Evolutionary conservation across 148 eudicot species (phyloP), one percentile per base, ranked within the genome.

Genomic region (Beta vulgaris): DNA sequence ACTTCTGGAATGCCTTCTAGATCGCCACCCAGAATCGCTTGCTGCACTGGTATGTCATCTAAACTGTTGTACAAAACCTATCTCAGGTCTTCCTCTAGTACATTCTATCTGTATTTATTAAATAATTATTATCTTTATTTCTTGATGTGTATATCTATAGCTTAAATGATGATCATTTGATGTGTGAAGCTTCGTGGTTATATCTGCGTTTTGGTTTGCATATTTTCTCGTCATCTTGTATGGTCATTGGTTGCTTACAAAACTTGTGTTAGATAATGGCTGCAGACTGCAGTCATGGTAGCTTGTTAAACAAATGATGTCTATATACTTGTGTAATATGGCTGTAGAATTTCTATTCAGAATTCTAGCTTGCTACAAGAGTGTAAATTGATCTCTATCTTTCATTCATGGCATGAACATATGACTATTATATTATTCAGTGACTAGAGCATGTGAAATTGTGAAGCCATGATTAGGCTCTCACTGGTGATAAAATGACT

Each of bases 1-100:
- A 88, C 87, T 95, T 84, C 84, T 95, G 59, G 86, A 86, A 78
- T 88, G 89, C 85, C 81, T 95, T 68, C 79, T 95, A 58, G 82
- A 84, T 60, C 77, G 80, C 54, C 88, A 88, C 63, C 84, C 89
- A 67, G 90, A 81, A 82, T 87, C 84, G 49, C 69, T 86, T 57
- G 71, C 74, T 28, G 76, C 61, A 43, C 83, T 84, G 91, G 96
- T 88, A 88, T 60, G 49, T 57, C 59, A 35, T 70, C 16, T 57
- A 49, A 36, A 39, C 48, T 37, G 48, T 23, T 31, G 53, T 53
- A 43, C 60, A n/a, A n/a, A 25, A 46, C 51, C 39, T 18, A 28
- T 63, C 49, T 75, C 39, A 39, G 66, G 65, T 75, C 29, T 66
- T 67, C 26, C 43, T 68, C 35, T 46, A 48, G 69, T 75, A 48